Base-by-base conservation (phyloP, 73 alveolate genomes). In the Stentor coeruleus region DNA sequence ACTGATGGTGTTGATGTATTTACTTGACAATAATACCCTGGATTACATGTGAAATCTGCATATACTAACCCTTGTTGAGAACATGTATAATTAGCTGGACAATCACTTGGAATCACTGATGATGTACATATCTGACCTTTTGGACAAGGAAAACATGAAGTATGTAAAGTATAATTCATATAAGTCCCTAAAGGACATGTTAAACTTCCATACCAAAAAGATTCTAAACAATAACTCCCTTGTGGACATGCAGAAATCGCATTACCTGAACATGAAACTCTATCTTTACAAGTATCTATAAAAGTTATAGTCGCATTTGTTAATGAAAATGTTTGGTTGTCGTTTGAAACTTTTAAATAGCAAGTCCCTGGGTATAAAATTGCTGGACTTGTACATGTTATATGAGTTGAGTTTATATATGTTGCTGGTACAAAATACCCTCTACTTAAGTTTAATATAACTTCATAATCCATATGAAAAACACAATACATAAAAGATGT, bases 111-210 rank as follows among this genome's bases (percentile, higher is more conserved):
- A 28, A 87, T 0, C 0, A 85, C 95, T 26, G 49, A 42, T 15
- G 59, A 58, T 58, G 95, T 91, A 30, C 95, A 90, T 31, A 83
- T 35, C 33, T 2, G 72, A 31, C 94, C 94, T 26, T 31, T 38
- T 3, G 84, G 88, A 49, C 94, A 88, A 15, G 57, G 59, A 41
- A 82, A 82, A 59, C 94, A 88, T 11, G 57, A 33, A 4, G 39
- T 35, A 30, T 84, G 35, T 33, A 33, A 33, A 20, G 30, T 38
- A 33, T 87, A 82, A 59, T 90, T 90, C 58, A 82, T 58, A 35
- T 58, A 90, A 6, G 74, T 36, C 0, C 93, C 93, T 30, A 87
- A 60, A 3, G 90, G 86, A 37, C 95, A 90, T 3, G 66, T 58
- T 35, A 6, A 42, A 28, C 86, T 75, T 0, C 38, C 3, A 38